A percentile compares a stretch with the other conserved stretches of the same genome.
These are phyloP conservation scores for Haemoproteus tartakovskyi DNA, from an alignment of 169 alveolate genomes.

Conservation along the genomic window DNA sequence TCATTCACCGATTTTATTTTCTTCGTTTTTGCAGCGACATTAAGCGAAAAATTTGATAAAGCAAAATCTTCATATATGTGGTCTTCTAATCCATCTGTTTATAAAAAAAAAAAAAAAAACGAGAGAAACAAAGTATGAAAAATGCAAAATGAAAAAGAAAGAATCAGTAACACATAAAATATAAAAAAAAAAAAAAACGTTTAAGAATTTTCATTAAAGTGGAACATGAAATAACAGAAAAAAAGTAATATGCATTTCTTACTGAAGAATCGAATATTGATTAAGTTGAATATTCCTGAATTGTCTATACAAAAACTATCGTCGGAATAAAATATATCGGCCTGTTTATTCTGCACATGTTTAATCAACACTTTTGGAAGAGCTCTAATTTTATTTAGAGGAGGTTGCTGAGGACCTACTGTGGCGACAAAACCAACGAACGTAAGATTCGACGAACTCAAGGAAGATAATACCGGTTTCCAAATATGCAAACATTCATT, in stretches of 20 bases:
- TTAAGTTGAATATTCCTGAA: conserved; percentile 20
- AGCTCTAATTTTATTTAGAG: conserved; percentile 61
- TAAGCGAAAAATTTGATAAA: conserved; percentile 28
- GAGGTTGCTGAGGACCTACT: conserved; percentile 51
- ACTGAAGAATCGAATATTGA: conserved; percentile 42
- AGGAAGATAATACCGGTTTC: conserved; percentile 51
- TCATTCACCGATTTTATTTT: conserved; percentile 60
- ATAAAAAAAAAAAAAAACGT: too few species aligned
- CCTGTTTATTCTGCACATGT: conserved; percentile 8
- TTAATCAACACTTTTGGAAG: conserved; percentile 39
- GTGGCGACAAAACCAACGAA: conserved; percentile 43
- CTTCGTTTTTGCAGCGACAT: conserved; percentile 15
- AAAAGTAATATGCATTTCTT: not conserved
- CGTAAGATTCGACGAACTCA: conserved; percentile 4
- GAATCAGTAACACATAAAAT: too few species aligned
- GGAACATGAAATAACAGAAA: not conserved
- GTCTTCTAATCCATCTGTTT: conserved; percentile 31
- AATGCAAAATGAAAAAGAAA: too few species aligned
- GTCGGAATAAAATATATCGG: conserved; percentile 32
- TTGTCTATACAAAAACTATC: conserved; percentile 43
- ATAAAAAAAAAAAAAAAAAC: not conserved
- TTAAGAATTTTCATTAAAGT: too few species aligned
- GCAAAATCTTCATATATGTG: conserved; percentile 40
- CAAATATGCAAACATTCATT: conserved; percentile 65
- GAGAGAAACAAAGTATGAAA: not conserved